phyloP scores from a whole-genome alignment of 768 basidiomycete genomes.

The Coprinellus micaceus region DNA sequence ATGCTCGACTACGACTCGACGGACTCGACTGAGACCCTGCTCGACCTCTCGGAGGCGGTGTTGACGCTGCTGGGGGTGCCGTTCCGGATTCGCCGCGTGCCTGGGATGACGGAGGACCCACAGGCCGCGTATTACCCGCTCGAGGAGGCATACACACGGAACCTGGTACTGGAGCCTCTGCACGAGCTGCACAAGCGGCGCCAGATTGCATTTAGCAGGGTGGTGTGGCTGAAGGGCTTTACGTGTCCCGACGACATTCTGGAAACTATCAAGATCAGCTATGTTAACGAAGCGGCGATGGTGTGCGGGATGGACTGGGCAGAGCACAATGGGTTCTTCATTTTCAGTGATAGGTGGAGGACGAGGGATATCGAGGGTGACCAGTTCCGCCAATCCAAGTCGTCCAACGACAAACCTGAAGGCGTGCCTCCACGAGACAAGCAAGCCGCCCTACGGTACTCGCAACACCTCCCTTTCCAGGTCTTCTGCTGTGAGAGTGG shows the following conservation, averaged over 20 bases:
- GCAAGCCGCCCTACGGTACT: constrained; percentile 77
- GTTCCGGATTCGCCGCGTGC: constrained; percentile 88
- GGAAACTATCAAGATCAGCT: constrained; percentile 89
- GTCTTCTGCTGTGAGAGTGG: constrained; percentile 99
- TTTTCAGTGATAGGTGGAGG: constrained; percentile 98
- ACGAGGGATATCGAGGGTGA: constrained; percentile 98
- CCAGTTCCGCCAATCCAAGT: constrained; percentile 95
- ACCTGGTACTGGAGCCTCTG: constrained; percentile 88
- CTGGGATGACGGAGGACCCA: constrained; percentile 89
- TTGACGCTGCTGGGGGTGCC: constrained; percentile 90
- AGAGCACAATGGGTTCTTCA: constrained; percentile 94
- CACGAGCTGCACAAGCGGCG: constrained; percentile 74
- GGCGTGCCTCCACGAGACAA: constrained; percentile 90
- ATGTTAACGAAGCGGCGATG: constrained; percentile 92
- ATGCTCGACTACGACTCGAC: constrained; percentile 97
- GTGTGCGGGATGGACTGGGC: constrained; percentile 99
- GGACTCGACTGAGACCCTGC: constrained; percentile 91
- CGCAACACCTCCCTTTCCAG: constrained; percentile 93
- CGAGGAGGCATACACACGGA: constrained; percentile 93
- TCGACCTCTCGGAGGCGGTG: constrained; percentile 93
- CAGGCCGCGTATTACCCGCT: constrained; percentile 89
- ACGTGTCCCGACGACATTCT: constrained; percentile 98
- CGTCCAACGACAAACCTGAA: constrained; percentile 76
- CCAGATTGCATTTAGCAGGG: constrained; percentile 80
- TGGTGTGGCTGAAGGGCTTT: constrained; percentile 98